Conservation (phyloP, 1,284 basidiomycete species). For the Blastosporella zonata region DNA sequence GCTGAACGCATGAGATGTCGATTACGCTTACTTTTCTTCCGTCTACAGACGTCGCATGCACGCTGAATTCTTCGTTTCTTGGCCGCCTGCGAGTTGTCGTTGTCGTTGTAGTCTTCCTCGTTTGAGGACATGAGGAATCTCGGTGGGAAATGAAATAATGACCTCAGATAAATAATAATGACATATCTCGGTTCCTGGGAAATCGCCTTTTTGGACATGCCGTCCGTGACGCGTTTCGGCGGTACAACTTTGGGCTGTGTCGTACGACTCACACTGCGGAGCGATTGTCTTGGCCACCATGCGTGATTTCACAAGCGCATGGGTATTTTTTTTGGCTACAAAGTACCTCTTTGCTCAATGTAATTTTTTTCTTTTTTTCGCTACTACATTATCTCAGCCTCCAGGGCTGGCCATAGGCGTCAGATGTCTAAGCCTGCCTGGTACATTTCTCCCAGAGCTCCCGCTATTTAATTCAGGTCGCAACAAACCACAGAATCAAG, state of each 20-base stretch:
- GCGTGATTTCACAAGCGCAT: no score
- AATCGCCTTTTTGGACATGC: conserved; percentile 3
- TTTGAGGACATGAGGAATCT: conserved; percentile 37
- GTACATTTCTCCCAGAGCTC: no score
- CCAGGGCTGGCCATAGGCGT: no score
- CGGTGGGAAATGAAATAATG: conserved; percentile 5
- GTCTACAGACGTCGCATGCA: conserved; percentile 72
- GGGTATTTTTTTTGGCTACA: no score
- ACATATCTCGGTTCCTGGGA: conserved; percentile 10
- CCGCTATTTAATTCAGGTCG: no score
- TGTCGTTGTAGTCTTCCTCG: conserved; percentile 39
- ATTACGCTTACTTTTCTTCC: conserved; percentile 64
- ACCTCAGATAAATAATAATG: conserved; percentile 11
- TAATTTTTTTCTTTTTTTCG: no score
- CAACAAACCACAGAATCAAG: no score
- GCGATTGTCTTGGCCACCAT: background rate
- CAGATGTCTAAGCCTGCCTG: no score
- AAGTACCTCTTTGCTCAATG: no score
- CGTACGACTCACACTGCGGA: background rate
- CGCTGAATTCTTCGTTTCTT: conserved; percentile 73
- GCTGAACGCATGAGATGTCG: background rate
- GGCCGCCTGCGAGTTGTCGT: conserved; percentile 25
- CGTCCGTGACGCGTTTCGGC: conserved; percentile 14
- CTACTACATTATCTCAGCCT: no score
- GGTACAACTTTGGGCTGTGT: background rate